Conservation (phyloP, 495 filamentous ascomycete genomes). For the Bombardia bombarda region DNA sequence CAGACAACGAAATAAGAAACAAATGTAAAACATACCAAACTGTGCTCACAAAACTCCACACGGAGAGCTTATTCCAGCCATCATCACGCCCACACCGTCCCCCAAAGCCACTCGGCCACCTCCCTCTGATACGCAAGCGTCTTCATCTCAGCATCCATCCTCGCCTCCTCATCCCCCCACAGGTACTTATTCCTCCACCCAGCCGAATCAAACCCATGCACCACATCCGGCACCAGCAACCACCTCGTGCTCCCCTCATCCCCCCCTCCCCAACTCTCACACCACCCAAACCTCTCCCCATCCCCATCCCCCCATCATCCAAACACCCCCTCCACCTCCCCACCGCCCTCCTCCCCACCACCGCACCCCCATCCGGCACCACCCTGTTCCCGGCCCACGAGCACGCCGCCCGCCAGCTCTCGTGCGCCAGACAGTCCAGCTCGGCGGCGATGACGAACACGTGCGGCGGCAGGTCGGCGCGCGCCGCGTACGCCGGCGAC, state of each 20-base stretch:
- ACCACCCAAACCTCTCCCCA: constrained; percentile 22
- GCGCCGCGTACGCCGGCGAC: constrained; percentile 21
- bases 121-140: constrained; percentile 25
- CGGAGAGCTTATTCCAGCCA: too few species aligned
- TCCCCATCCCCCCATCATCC: constrained; percentile 15
- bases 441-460: constrained; percentile 46
- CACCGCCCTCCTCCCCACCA: constrained; percentile 15
- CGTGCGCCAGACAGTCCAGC: constrained; percentile 35
- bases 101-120: constrained; percentile 26
- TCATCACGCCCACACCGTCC: constrained; percentile 22
- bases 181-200: constrained; percentile 14
- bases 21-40: too few species aligned
- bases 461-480: constrained; percentile 23
- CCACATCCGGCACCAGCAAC: constrained; percentile 31
- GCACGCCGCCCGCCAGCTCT: constrained; percentile 27
- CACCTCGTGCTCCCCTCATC: constrained; percentile 20
- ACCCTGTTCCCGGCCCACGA: constrained; percentile 16
- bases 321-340: constrained; percentile 16
- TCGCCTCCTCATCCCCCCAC: constrained; percentile 17
- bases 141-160: constrained; percentile 28
- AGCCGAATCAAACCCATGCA: constrained; percentile 29
- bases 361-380: constrained; percentile 16
- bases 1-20: too few species aligned
- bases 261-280: constrained; percentile 5
- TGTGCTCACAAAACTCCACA: too few species aligned